Conservation (phyloP, 306 rosid genomes). For the Neltuma alba region DNA sequence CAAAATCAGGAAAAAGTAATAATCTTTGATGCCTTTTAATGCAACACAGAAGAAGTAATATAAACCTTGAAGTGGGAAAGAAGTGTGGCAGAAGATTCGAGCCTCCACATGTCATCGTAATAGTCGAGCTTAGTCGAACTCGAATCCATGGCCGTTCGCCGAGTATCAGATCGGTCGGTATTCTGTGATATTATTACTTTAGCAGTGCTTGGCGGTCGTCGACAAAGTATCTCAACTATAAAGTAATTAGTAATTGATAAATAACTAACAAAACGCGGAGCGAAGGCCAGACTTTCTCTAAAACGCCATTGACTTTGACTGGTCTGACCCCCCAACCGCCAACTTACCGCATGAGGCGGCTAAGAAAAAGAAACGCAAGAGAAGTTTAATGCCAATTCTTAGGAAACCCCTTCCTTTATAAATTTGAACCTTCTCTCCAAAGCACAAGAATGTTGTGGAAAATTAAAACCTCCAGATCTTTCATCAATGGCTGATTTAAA, state of each 20-base stretch:
- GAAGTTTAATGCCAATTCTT: not conserved
- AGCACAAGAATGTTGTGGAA: not conserved
- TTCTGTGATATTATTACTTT: not conserved
- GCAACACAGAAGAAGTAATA: not conserved
- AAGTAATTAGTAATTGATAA: not conserved
- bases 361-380: not conserved
- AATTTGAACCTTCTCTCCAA: too few species aligned
- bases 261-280: not conserved
- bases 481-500: constrained; percentile 29
- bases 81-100: constrained; percentile 57
- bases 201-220: not conserved
- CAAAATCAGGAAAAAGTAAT: not conserved
- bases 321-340: constrained; percentile 21
- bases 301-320: constrained; percentile 26
- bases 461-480: not conserved
- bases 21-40: not conserved
- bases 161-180: not conserved
- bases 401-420: not conserved
- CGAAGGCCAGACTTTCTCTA: not conserved
- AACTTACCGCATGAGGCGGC: not conserved
- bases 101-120: constrained; percentile 63
- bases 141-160: constrained; percentile 46
- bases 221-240: not conserved
- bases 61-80: constrained; percentile 53
- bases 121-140: constrained; percentile 68